Evolutionary conservation across 2,329 filamentous ascomycete genomes (phyloP).

Genomic region (Aspergillus tubingensis): DNA sequence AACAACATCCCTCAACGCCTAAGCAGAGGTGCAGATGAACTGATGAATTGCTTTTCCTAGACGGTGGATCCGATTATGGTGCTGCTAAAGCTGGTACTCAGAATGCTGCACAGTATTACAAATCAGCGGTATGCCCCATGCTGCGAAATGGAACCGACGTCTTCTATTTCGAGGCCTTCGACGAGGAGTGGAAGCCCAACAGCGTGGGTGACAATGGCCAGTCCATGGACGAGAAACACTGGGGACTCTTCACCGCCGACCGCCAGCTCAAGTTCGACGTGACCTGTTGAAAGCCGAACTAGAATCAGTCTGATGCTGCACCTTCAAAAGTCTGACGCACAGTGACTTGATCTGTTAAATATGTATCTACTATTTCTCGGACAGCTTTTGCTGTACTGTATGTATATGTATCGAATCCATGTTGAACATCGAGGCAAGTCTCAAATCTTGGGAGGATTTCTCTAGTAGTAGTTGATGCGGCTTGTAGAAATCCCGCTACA

Average conservation of each 20-base stretch:
- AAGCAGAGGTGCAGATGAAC: slow-evolving; percentile 4
- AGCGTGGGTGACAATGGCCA: slow-evolving; percentile 65
- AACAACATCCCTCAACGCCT: not conserved
- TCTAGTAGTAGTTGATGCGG: not conserved
- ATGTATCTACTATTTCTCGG: slow-evolving; percentile 8
- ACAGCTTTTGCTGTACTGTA: not conserved
- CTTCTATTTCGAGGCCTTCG: slow-evolving; percentile 74
- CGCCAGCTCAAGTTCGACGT: slow-evolving; percentile 59
- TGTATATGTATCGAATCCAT: not conserved
- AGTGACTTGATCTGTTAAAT: not conserved
- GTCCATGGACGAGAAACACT: slow-evolving; percentile 65
- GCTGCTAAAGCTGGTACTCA: slow-evolving; percentile 60
- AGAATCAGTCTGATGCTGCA: not conserved
- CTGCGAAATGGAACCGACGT: slow-evolving; percentile 67
- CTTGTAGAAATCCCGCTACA: not conserved
- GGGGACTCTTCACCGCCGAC: slow-evolving; percentile 67
- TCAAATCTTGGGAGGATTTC: not conserved
- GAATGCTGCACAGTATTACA: slow-evolving; percentile 63
- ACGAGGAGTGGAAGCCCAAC: slow-evolving; percentile 70
- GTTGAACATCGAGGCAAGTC: not conserved
- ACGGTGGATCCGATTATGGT: slow-evolving; percentile 63
- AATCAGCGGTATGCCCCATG: slow-evolving; percentile 64
- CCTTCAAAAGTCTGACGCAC: slow-evolving; percentile 5
- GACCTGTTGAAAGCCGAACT: slow-evolving; percentile 42
- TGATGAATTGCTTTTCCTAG: slow-evolving; percentile 14